A percentile compares a stretch with the other conserved stretches of the same genome.
Conservation (phyloP, 2,329 filamentous ascomycete species). For the Anthostomella pinea region DNA sequence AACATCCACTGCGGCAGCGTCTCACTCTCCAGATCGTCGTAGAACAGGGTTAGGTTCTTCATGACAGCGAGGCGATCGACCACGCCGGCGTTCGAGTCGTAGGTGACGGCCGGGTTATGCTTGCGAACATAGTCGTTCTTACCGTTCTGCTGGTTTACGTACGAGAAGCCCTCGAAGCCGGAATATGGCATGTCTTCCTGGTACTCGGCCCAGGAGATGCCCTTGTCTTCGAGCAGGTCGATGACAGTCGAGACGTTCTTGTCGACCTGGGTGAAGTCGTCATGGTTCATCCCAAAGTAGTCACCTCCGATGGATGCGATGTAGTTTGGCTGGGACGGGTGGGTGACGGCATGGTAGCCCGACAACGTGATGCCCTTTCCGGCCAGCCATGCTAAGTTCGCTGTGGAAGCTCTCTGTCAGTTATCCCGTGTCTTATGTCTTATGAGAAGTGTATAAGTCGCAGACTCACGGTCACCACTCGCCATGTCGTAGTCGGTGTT, state of each 20-base stretch:
- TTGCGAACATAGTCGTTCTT: slow-evolving; percentile 80
- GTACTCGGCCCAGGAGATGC: slow-evolving; percentile 69
- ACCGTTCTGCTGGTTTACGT: slow-evolving; percentile 61
- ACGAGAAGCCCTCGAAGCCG: slow-evolving; percentile 65
- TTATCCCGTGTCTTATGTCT: no score
- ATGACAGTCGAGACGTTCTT: slow-evolving; percentile 63
- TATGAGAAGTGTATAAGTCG: no score
- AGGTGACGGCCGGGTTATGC: slow-evolving; percentile 68
- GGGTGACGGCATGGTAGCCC: slow-evolving; percentile 61
- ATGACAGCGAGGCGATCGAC: slow-evolving; percentile 61
- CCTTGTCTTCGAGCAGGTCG: slow-evolving; percentile 65
- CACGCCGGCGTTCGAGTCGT: slow-evolving; percentile 60
- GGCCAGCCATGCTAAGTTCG: slow-evolving; percentile 57
- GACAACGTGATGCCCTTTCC: slow-evolving; percentile 60
- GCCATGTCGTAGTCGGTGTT: slow-evolving; percentile 70
- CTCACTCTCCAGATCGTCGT: slow-evolving; percentile 60
- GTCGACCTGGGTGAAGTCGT: slow-evolving; percentile 58
- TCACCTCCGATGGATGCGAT: slow-evolving; percentile 66
- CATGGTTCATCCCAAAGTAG: slow-evolving; percentile 70
- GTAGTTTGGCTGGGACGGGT: slow-evolving; percentile 77
- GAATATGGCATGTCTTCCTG: slow-evolving; percentile 75
- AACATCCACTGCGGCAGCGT: slow-evolving; percentile 70
- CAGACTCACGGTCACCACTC: slow-evolving; percentile 56
- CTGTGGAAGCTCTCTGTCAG: slow-evolving; percentile 22
- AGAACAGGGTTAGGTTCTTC: slow-evolving; percentile 72